A percentile compares a stretch with the other conserved stretches of the same genome.
Conservation (phyloP, 176 grass and related monocot species). For the Cenchrus purpureus region DNA sequence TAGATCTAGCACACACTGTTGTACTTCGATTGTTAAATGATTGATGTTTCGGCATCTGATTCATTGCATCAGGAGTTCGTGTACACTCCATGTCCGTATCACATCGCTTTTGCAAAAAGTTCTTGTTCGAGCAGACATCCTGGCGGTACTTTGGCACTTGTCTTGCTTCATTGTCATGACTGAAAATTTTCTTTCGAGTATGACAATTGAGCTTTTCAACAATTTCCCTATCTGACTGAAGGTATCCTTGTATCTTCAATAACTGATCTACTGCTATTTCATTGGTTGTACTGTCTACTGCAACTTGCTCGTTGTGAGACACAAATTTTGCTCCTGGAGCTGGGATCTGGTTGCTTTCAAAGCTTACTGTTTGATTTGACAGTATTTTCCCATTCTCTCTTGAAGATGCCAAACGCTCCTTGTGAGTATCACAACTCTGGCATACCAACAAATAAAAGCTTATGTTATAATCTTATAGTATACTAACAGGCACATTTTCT, state of each 20-base stretch:
- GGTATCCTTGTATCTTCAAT: constrained; percentile 20
- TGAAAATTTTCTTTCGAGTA: constrained; percentile 19
- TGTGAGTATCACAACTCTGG: constrained; percentile 32
- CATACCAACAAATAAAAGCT: neutral
- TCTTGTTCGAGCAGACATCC: constrained; percentile 43
- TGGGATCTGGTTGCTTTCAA: neutral
- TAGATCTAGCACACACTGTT: neutral
- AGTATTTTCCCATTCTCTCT: constrained; percentile 23
- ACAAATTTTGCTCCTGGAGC: constrained; percentile 30
- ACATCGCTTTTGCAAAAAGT: constrained; percentile 1
- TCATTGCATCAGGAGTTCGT: constrained; percentile 2
- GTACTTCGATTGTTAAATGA: constrained; percentile 22
- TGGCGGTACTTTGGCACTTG: constrained; percentile 10
- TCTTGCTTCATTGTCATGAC: constrained; percentile 5
- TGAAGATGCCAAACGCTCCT: constrained; percentile 23
- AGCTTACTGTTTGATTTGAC: neutral
- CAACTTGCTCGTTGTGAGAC: constrained; percentile 28
- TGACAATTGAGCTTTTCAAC: constrained; percentile 33
- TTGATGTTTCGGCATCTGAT: constrained; percentile 15
- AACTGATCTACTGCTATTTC: constrained; percentile 22
- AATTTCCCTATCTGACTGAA: constrained; percentile 14
- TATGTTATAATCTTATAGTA: neutral
- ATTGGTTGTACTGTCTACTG: constrained; percentile 1
- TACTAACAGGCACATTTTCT: constrained; percentile 8
- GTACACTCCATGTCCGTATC: constrained; percentile 23